Evolutionary conservation across 305 asterid genomes (phyloP), one percentile per base, ranked within the genome.

Genomic region (Solanum chacoense): DNA sequence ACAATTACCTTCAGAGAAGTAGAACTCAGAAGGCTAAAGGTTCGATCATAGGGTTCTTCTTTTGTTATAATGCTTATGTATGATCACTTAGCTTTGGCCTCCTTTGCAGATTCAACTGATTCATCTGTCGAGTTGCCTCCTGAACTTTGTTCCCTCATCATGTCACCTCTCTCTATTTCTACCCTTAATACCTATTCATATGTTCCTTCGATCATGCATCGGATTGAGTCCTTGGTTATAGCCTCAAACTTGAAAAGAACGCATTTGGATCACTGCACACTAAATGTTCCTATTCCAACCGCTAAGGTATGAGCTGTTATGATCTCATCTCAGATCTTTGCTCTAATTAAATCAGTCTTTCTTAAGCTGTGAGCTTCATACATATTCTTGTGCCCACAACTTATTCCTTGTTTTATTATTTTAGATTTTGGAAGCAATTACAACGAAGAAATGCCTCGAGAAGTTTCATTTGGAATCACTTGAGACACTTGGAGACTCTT

Each of bases 401-500:
- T 75, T 75, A 9, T 1, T 75, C 29, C 32, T 74, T 16, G 22
- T 5, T 75, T 9, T 75, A 4, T 59, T 80, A 42, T 63, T 10
- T 90, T 84, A 95, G 99, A 92, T 96, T 86, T 89, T 97, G 94
- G 99, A 97, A 89, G 99, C 99, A 80, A 93, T 97, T 24, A 97
- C 99, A 2, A 94, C 99, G 0, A 96, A 94, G 85, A 91, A 93
- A 55, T 96, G 99, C 93, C 97, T 92, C 32, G 99, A 96, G 90
- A 91, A 88, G 7, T 73, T 93, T 88, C 95, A 95, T 93, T 88
- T 96, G 77, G 98, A 96, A 93, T 94, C 99, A 29, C 90, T 97
- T 37, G 99, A 96, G 94, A 95, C 98, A 40, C 94, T 96, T 26
- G 99, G 99, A 8, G 99, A 97, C 91, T 97, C 99, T 6, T 97